Base-by-base conservation (phyloP, 2,329 filamentous ascomycete genomes). In the Ceratocystis papillata region DNA sequence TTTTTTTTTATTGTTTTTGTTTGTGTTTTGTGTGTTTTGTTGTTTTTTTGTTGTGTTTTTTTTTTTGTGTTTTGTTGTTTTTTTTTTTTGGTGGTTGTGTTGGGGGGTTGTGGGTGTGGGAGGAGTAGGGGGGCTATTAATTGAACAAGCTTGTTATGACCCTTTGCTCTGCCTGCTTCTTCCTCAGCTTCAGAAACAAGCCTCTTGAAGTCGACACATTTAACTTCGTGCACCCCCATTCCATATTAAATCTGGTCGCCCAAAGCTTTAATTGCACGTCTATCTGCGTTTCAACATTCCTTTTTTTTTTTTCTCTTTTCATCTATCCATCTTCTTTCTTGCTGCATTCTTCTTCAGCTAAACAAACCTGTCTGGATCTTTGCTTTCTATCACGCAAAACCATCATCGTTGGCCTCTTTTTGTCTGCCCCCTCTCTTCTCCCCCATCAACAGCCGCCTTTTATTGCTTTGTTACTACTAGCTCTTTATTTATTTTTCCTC, bases 371-470 rank as follows among this genome's bases (percentile, higher is more conserved):
- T 22, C 46, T 50, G 20, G 20, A 22, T 53, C 8, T 25, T 28
- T 25, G 48, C 48, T 25, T 53, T 62, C 33, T 50, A 63, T 30
- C 20, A 45, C 44, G 61, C 61, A 45, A 44, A 63, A 30, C 17
- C 44, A 41, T 41, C 22, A 48, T 50, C 50, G 45, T 41, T 66
- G 55, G 46, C 60, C 67, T 64, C 64, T 67, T 69, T 66, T 68
- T 41, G 37, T 5, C 37, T 41, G 10, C 37, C 37, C 37, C 10
- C 37, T 41, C 37, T 67, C 62, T 63, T 67, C 45, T 44, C 66
- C 61, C 66, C 53, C 62, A 48, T 62, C 67, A 59, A 57, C 63
- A 68, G 63, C 50, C 68, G 28, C 55, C 44, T 46, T 63, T 48
- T 20, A 48, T 63, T 37, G 44, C 46, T 63, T 48, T n/a, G 17